phyloP scores from a whole-genome alignment of 2,329 filamentous ascomycete genomes.

The Drechslerella dactyloides region DNA sequence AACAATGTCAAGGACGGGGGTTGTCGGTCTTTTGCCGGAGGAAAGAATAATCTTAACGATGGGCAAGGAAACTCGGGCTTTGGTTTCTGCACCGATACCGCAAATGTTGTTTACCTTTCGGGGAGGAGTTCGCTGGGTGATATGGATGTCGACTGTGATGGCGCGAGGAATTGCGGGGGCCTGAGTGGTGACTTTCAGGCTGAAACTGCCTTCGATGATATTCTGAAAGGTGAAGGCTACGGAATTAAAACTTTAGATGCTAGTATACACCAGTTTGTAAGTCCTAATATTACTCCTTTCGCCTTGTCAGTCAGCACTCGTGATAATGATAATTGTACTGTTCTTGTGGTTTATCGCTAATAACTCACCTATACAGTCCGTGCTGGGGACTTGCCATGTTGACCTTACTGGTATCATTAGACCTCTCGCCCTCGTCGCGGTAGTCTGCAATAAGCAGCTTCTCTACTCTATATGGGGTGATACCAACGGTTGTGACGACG shows the following conservation, averaged over 20 bases:
- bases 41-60: slow-evolving; percentile 43
- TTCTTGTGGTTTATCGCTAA: background rate
- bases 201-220: slow-evolving; percentile 62
- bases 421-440: slow-evolving; percentile 65
- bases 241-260: slow-evolving; percentile 61
- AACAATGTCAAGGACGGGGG: slow-evolving; percentile 43
- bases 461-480: slow-evolving; percentile 69
- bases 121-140: slow-evolving; percentile 60
- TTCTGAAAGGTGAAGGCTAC: slow-evolving; percentile 58
- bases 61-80: slow-evolving; percentile 54
- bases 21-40: slow-evolving; percentile 28
- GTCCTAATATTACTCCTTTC: too few species aligned
- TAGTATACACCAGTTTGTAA: slow-evolving; percentile 63
- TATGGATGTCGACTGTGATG: slow-evolving; percentile 69
- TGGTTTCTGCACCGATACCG: slow-evolving; percentile 62
- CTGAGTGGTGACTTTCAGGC: slow-evolving; percentile 61
- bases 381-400: slow-evolving; percentile 38
- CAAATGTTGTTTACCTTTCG: slow-evolving; percentile 62
- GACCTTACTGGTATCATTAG: slow-evolving; percentile 60
- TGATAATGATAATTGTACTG: too few species aligned
- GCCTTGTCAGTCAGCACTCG: too few species aligned
- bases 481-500: slow-evolving; percentile 63
- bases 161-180: slow-evolving; percentile 61
- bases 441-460: slow-evolving; percentile 64
- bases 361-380: slow-evolving; percentile 14